Conservation (phyloP, 2,329 filamentous ascomycete genomes). For the Furcasterigmium furcatum region DNA sequence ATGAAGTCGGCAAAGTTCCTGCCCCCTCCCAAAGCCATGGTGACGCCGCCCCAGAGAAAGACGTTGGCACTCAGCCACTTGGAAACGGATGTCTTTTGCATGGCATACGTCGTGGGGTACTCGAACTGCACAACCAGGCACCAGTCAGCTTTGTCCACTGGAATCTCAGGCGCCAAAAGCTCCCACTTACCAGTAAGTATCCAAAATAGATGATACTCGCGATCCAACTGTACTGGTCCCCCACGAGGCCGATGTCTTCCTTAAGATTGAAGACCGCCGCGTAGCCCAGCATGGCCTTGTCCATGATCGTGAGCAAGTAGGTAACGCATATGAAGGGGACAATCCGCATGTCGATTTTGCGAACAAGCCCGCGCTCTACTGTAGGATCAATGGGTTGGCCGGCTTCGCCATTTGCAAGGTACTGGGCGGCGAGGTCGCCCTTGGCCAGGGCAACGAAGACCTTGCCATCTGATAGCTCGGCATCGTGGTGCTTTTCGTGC, state of each 20-base stretch:
- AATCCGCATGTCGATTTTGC: slow-evolving; percentile 33
- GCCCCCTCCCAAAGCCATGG: slow-evolving; percentile 49
- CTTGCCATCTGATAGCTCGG: too few relatives aligned
- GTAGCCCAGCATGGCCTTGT: slow-evolving; percentile 38
- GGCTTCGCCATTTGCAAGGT: too few relatives aligned
- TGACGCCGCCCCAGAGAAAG: slow-evolving; percentile 49
- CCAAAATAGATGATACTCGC: slow-evolving; percentile 32
- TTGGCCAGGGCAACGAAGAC: too few relatives aligned
- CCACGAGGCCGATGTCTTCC: slow-evolving; percentile 52
- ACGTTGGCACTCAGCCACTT: slow-evolving; percentile 41
- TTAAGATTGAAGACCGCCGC: slow-evolving; percentile 63
- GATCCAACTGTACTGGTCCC: slow-evolving; percentile 50
- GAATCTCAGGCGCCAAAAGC: too few relatives aligned
- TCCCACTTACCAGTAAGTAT: too few relatives aligned
- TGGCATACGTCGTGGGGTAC: slow-evolving; percentile 25
- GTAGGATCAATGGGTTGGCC: slow-evolving; percentile 29
- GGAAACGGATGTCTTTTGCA: slow-evolving; percentile 26
- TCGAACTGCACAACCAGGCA: too few relatives aligned
- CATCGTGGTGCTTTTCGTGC: too few relatives aligned
- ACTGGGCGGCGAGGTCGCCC: too few relatives aligned
- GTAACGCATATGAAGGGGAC: slow-evolving; percentile 32
- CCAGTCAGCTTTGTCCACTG: too few relatives aligned
- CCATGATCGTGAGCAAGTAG: slow-evolving; percentile 37
- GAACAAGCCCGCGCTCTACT: slow-evolving; percentile 25
- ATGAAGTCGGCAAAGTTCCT: slow-evolving; percentile 54